Conservation (phyloP, 179 eudicot genomes). For the Corrigiola litoralis region DNA sequence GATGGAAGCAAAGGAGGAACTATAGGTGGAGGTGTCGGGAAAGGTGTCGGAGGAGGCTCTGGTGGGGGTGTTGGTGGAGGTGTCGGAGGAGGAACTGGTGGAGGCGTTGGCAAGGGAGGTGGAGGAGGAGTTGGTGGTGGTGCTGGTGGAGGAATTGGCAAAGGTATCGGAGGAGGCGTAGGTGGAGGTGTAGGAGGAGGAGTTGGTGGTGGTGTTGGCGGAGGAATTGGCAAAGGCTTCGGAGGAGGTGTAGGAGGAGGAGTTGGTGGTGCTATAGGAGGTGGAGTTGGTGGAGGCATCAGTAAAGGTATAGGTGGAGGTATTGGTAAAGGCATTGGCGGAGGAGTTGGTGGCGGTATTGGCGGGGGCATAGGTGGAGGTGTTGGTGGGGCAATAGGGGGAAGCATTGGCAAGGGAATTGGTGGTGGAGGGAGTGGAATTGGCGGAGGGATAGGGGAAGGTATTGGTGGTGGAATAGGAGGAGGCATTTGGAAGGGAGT, state of each 20-base stretch:
- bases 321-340: neutral
- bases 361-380: neutral
- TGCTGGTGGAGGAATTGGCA: neutral
- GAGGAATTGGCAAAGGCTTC: slow-evolving; percentile 2
- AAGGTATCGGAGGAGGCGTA: neutral
- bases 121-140: slow-evolving; percentile 11
- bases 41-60: neutral
- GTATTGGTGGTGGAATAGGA: neutral
- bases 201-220: slow-evolving; percentile 10
- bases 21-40: neutral
- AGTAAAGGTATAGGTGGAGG: neutral
- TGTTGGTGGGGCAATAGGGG: neutral
- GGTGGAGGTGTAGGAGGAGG: slow-evolving; percentile 23
- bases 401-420: neutral
- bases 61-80: slow-evolving; percentile 3
- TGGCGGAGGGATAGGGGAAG: neutral
- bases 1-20: neutral
- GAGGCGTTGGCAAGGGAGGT: neutral
- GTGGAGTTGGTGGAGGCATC: neutral
- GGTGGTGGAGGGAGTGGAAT: neutral
- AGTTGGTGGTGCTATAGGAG: neutral
- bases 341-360: neutral
- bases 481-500: neutral
- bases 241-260: neutral
- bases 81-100: neutral